Evolutionary conservation across 345 rosid genomes (phyloP).

Genomic region (Garcia nutans): DNA sequence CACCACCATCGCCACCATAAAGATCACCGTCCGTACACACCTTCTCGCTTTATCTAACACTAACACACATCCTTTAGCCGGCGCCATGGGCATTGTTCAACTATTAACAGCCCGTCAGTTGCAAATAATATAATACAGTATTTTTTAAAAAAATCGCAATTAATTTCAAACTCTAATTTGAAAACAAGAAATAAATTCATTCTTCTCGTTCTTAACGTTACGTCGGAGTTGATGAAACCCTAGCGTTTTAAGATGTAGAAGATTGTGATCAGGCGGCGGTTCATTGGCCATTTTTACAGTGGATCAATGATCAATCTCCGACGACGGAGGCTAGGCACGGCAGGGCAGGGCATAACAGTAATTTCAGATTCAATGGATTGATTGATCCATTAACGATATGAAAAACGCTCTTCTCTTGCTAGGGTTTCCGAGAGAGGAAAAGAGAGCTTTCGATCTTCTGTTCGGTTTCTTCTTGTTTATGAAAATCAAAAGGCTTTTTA

Average conservation of each 20-base stretch:
- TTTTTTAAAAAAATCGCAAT: neutral
- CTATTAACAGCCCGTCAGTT: neutral
- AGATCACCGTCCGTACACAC: constrained; percentile 64
- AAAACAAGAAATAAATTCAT: neutral
- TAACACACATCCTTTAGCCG: constrained; percentile 38
- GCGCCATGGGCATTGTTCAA: constrained; percentile 7
- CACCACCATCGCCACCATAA: constrained; percentile 88
- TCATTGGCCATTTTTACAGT: neutral
- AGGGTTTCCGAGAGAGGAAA: no score
- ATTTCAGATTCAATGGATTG: neutral
- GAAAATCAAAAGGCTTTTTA: neutral
- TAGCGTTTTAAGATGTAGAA: neutral
- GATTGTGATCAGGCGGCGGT: neutral
- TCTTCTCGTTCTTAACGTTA: neutral
- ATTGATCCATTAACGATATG: neutral
- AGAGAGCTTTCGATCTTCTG: neutral
- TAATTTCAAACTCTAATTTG: neutral
- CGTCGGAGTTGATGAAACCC: neutral
- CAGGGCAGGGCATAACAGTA: neutral
- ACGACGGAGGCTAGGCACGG: no score
- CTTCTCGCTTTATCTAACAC: constrained; percentile 66
- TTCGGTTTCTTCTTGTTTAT: neutral
- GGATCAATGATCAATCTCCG: neutral
- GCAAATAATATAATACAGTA: neutral
- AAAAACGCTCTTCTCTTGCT: neutral